phyloP scores from a whole-genome alignment of 495 filamentous ascomycete species.

The Opeltia flavorubescens region DNA sequence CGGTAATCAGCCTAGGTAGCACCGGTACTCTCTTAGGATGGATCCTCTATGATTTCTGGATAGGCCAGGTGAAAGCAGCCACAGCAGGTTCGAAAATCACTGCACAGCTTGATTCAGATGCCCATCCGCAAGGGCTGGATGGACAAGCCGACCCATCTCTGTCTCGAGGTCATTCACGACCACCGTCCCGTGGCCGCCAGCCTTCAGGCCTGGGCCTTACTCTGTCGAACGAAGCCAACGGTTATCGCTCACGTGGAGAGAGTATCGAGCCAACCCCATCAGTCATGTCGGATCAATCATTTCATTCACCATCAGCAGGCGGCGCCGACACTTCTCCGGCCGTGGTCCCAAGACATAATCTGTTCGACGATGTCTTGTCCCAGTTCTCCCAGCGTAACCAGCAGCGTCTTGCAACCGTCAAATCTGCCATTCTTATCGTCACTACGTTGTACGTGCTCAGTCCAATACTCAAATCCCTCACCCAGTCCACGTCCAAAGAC shows the following conservation, averaged over 20 bases:
- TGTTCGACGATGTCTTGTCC: slow-evolving; percentile 8
- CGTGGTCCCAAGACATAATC: background rate
- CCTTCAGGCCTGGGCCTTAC: slow-evolving; percentile 36
- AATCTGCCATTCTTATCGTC: slow-evolving; percentile 89
- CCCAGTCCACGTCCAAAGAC: slow-evolving; percentile 75
- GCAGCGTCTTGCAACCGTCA: slow-evolving; percentile 57
- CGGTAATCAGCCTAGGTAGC: slow-evolving; percentile 73
- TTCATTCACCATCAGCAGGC: too few relatives aligned
- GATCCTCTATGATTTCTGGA: slow-evolving; percentile 84
- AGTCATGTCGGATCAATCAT: too few relatives aligned
- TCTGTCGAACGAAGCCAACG: slow-evolving; percentile 16
- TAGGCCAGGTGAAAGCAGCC: slow-evolving; percentile 41
- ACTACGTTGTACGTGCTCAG: slow-evolving; percentile 79
- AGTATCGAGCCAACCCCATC: too few relatives aligned
- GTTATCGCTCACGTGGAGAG: slow-evolving; percentile 7
- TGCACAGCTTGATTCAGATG: background rate
- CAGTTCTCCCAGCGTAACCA: slow-evolving; percentile 44
- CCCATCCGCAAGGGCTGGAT: slow-evolving; percentile 4
- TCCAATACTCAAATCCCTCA: slow-evolving; percentile 88
- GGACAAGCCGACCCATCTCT: slow-evolving; percentile 14
- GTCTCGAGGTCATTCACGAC: slow-evolving; percentile 29
- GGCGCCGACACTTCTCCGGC: too few relatives aligned
- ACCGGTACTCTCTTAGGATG: slow-evolving; percentile 76
- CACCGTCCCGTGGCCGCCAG: slow-evolving; percentile 25
- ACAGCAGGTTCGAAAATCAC: slow-evolving; percentile 13